These are phyloP conservation scores for Filosporella fistucella DNA, from an alignment of 495 filamentous ascomycete species.

Conservation along the genomic window DNA sequence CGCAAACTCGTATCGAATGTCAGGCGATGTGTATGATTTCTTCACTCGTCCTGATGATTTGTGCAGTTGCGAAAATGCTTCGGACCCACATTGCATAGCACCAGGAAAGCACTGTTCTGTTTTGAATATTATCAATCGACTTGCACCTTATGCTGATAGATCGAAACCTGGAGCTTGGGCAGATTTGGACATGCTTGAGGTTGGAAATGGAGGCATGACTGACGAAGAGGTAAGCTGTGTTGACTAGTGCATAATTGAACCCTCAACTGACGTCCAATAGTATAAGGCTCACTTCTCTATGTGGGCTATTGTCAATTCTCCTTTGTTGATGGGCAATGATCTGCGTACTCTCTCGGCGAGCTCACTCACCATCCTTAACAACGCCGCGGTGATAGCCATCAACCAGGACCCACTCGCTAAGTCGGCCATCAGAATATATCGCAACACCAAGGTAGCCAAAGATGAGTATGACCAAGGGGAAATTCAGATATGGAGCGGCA, in stretches of 20 bases:
- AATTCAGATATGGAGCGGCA: constrained; percentile 41
- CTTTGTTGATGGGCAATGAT: constrained; percentile 42
- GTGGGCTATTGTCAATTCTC: constrained; percentile 48
- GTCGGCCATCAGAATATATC: constrained; percentile 1
- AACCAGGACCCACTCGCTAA: constrained; percentile 34
- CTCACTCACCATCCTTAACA: constrained; percentile 27
- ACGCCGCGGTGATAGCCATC: constrained; percentile 41
- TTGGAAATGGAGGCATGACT: constrained; percentile 33
- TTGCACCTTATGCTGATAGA: constrained; percentile 30
- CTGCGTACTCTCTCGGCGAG: constrained; percentile 24
- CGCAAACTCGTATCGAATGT: constrained; percentile 48
- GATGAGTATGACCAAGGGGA: constrained; percentile 36
- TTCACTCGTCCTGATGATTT: constrained; percentile 24
- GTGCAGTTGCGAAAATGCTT: constrained; percentile 29
- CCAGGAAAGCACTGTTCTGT: constrained; percentile 45
- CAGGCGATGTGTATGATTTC: constrained; percentile 39
- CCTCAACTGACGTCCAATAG: constrained; percentile 22
- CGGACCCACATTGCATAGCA: constrained; percentile 36
- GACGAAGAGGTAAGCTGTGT: constrained; percentile 14
- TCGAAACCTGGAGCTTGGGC: constrained; percentile 35
- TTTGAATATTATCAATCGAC: constrained; percentile 44
- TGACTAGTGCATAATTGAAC: constrained; percentile 1
- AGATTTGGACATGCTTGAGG: constrained; percentile 44
- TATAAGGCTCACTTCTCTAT: constrained; percentile 44
- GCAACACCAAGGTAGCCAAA: constrained; percentile 12